Percentiles rank a stretch among this genome's conserved stretches.
phyloP scores from a whole-genome alignment of 2,329 filamentous ascomycete species.

The Xylariaceae sp. region DNA sequence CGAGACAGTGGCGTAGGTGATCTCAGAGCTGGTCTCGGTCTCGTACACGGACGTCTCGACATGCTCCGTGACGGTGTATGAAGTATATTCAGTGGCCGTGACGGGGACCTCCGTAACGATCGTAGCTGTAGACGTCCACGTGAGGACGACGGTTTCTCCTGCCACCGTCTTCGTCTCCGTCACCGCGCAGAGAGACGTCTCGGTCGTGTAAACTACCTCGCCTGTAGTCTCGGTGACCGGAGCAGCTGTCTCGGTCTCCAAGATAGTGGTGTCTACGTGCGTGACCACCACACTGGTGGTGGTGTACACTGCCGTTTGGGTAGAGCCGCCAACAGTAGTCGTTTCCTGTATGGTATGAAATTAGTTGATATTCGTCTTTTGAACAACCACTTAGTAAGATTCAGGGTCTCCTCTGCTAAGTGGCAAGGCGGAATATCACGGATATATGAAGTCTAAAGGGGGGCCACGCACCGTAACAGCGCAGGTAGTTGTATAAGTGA shows the following conservation, averaged over 20 bases:
- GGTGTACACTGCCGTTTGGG: slow-evolving; percentile 24
- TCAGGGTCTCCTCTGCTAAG: neutral
- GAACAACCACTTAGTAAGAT: neutral
- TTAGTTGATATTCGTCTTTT: neutral
- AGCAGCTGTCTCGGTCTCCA: slow-evolving; percentile 24
- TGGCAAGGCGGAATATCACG: neutral
- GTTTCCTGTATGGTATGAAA: slow-evolving; percentile 12
- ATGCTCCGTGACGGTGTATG: slow-evolving; percentile 31
- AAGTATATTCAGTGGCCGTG: slow-evolving; percentile 32
- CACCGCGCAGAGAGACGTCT: slow-evolving; percentile 43
- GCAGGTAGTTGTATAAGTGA: slow-evolving; percentile 38
- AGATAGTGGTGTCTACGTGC: slow-evolving; percentile 17
- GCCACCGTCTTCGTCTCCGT: slow-evolving; percentile 43
- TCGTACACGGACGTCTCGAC: slow-evolving; percentile 32
- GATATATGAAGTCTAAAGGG: neutral
- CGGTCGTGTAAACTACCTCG: slow-evolving; percentile 39
- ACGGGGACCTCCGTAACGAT: slow-evolving; percentile 32
- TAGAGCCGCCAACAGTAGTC: slow-evolving; percentile 18
- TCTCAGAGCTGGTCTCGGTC: slow-evolving; percentile 40
- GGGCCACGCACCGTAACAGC: slow-evolving; percentile 24
- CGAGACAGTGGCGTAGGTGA: slow-evolving; percentile 41
- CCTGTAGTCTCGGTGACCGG: slow-evolving; percentile 37
- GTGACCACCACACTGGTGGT: slow-evolving; percentile 28
- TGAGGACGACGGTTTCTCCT: slow-evolving; percentile 40
- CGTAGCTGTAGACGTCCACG: slow-evolving; percentile 39